phyloP scores from a whole-genome alignment of 495 filamentous ascomycete species.

The Echria macrotheca region DNA sequence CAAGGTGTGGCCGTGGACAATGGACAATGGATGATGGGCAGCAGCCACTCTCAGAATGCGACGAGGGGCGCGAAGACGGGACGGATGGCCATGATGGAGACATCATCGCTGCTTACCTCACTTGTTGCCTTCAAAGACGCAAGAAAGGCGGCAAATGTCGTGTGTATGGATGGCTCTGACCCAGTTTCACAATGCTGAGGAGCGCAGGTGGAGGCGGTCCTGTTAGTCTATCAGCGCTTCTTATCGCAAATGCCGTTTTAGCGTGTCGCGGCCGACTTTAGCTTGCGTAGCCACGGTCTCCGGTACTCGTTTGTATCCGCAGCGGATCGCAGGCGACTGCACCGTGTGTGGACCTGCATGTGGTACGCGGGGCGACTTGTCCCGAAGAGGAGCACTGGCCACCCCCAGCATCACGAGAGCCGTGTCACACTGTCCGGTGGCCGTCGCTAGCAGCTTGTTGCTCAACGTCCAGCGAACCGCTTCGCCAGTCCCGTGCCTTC shows the following conservation, averaged over 20 bases:
- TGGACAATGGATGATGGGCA: too few species aligned
- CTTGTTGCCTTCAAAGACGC: constrained; percentile 12
- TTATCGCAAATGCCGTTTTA: constrained; percentile 29
- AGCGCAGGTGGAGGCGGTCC: background rate
- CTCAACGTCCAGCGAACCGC: background rate
- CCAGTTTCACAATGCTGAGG: constrained; percentile 3
- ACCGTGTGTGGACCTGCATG: background rate
- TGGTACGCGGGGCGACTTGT: constrained; percentile 16
- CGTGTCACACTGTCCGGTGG: constrained; percentile 14
- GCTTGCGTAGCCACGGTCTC: constrained; percentile 5
- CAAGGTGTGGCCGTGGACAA: too few species aligned
- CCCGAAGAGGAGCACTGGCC: constrained; percentile 4
- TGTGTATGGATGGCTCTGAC: background rate
- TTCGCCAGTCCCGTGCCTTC: constrained; percentile 6
- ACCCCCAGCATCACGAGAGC: constrained; percentile 22
- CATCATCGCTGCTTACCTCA: constrained; percentile 4
- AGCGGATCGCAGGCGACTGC: constrained; percentile 7
- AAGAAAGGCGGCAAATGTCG: constrained; percentile 16
- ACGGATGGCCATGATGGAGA: too few species aligned
- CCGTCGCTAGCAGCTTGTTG: constrained; percentile 5
- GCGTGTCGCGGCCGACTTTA: constrained; percentile 10
- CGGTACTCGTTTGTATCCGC: constrained; percentile 8
- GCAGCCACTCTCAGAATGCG: too few species aligned
- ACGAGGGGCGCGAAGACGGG: too few species aligned
- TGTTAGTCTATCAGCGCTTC: constrained; percentile 21